phyloP scores from a whole-genome alignment of 805 yeast species.

The Starmera quercuum region DNA sequence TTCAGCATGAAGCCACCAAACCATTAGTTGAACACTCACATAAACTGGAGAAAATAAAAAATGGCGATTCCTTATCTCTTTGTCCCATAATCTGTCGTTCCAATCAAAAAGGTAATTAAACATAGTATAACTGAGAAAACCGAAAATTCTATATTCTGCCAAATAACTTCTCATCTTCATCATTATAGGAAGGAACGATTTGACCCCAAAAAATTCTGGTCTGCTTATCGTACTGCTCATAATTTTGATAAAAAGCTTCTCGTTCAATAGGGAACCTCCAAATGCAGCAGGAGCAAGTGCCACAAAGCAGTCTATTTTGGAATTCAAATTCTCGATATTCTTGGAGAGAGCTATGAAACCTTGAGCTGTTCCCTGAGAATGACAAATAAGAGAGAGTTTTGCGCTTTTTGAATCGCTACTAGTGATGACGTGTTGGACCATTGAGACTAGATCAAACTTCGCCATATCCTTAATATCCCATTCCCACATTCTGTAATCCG shows the following conservation, averaged over 20 bases:
- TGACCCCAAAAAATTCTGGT: slow-evolving; percentile 61
- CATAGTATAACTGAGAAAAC: slow-evolving; percentile 67
- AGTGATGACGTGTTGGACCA: slow-evolving; percentile 53
- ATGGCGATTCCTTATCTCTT: slow-evolving; percentile 56
- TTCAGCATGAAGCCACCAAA: slow-evolving; percentile 77
- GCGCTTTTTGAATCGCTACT: slow-evolving; percentile 24
- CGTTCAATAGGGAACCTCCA: slow-evolving; percentile 71
- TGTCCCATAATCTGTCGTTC: slow-evolving; percentile 76
- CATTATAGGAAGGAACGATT: slow-evolving; percentile 74
- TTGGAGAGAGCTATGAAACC: slow-evolving; percentile 59
- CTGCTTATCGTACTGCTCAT: slow-evolving; percentile 44
- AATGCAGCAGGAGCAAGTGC: slow-evolving; percentile 89
- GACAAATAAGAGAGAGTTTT: slow-evolving; percentile 63
- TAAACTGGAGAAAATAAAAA: slow-evolving; percentile 83
- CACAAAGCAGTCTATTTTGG: slow-evolving; percentile 57
- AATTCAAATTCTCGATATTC: slow-evolving; percentile 31
- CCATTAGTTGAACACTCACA: slow-evolving; percentile 74
- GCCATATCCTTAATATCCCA: slow-evolving; percentile 92
- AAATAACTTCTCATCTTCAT: slow-evolving; percentile 45
- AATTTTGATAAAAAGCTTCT: slow-evolving; percentile 51
- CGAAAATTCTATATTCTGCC: slow-evolving; percentile 45
- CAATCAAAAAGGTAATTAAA: slow-evolving; percentile 84
- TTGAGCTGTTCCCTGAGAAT: slow-evolving; percentile 93
- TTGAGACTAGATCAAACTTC: slow-evolving; percentile 63
- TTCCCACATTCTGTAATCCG: slow-evolving; percentile 67